phyloP scores from a whole-genome alignment of 2,329 filamentous ascomycete genomes.

The Hansfordia pulvinata region DNA sequence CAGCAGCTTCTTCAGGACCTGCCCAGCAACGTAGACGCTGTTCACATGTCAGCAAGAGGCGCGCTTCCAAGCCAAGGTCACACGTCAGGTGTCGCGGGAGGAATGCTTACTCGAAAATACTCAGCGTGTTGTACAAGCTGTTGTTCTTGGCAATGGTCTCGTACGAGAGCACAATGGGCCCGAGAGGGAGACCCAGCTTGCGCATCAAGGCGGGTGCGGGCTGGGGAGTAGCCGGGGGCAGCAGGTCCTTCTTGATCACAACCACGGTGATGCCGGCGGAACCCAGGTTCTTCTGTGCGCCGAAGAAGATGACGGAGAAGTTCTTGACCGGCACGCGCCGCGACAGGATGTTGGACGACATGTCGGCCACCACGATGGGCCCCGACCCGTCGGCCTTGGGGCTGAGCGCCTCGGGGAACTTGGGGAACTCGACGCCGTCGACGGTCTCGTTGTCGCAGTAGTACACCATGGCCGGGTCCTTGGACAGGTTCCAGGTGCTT shows the following conservation, averaged over 20 bases:
- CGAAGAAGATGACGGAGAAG: slow-evolving; percentile 78
- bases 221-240: slow-evolving; percentile 53
- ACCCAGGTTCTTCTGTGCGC: slow-evolving; percentile 90
- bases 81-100: no score
- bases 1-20: slow-evolving; percentile 69
- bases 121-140: slow-evolving; percentile 89
- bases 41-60: slow-evolving; percentile 1
- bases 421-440: slow-evolving; percentile 81
- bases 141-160: slow-evolving; percentile 83
- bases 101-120: slow-evolving; percentile 63
- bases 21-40: slow-evolving; percentile 78
- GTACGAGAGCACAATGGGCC: slow-evolving; percentile 71
- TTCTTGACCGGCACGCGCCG: slow-evolving; percentile 64
- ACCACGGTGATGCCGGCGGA: slow-evolving; percentile 76
- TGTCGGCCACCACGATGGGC: slow-evolving; percentile 76
- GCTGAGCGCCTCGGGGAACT: slow-evolving; percentile 50
- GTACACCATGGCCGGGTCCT: slow-evolving; percentile 63
- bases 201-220: slow-evolving; percentile 58
- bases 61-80: background rate
- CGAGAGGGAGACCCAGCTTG: slow-evolving; percentile 60
- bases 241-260: slow-evolving; percentile 67
- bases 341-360: slow-evolving; percentile 89
- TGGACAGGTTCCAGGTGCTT: slow-evolving; percentile 60
- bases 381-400: slow-evolving; percentile 44
- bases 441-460: slow-evolving; percentile 92